Conservation (phyloP, 352 stramenopile genomes). For the Saprolegnia parasitica region DNA sequence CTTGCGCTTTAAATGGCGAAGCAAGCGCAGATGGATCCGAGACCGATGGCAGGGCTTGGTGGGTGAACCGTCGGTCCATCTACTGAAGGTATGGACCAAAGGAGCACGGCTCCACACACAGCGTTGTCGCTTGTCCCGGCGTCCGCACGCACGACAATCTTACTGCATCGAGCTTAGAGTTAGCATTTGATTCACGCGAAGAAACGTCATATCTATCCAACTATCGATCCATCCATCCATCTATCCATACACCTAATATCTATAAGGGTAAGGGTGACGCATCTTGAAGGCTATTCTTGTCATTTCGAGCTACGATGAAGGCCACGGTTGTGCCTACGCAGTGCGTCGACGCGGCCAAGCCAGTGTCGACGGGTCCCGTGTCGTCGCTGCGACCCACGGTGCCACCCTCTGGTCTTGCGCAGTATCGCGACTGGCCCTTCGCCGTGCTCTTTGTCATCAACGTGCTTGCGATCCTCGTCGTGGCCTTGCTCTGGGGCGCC, state of each 20-base stretch:
- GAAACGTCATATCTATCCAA: too few species aligned
- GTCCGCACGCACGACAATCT: neutral
- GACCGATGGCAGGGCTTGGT: too few species aligned
- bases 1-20: too few species aligned
- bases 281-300: neutral
- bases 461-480: conserved; percentile 4
- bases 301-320: neutral
- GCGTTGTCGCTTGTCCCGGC: neutral
- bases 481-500: neutral
- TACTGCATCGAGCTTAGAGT: neutral
- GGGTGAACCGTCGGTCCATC: too few species aligned
- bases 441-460: conserved; percentile 17
- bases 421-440: conserved; percentile 18
- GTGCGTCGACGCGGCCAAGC: too few species aligned
- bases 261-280: too few species aligned
- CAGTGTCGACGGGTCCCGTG: neutral
- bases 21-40: too few species aligned
- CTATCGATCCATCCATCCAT: too few species aligned
- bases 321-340: neutral
- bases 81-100: conserved; percentile 6
- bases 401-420: neutral
- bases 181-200: neutral
- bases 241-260: too few species aligned
- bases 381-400: neutral
- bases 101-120: neutral